These are phyloP conservation scores for Hypoxylon cercidicola DNA, from an alignment of 495 filamentous ascomycete species.

Conservation along the genomic window DNA sequence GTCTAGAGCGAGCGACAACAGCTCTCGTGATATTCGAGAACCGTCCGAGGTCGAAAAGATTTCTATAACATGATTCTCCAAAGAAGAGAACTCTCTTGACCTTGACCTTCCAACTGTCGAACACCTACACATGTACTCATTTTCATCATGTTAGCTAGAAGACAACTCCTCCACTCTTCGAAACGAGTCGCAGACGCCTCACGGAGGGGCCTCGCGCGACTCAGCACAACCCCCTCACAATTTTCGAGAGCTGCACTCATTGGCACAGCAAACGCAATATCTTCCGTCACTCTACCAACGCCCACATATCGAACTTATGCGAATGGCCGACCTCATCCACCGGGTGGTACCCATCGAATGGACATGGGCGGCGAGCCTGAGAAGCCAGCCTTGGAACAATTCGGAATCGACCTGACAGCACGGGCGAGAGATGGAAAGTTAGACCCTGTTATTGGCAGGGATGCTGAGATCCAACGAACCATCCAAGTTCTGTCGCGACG, in stretches of 20 bases:
- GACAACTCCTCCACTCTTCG: constrained; percentile 47
- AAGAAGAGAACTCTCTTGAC: constrained; percentile 31
- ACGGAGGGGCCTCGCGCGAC: constrained; percentile 43
- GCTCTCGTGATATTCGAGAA: constrained; percentile 39
- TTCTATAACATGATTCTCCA: constrained; percentile 13
- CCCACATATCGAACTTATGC: constrained; percentile 69
- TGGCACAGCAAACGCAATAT: constrained; percentile 22
- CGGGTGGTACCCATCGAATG: constrained; percentile 94
- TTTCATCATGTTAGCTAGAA: constrained; percentile 53
- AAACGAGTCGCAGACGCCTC: constrained; percentile 49
- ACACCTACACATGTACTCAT: neutral
- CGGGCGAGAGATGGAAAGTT: constrained; percentile 88
- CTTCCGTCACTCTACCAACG: constrained; percentile 41
- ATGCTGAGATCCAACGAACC: constrained; percentile 89
- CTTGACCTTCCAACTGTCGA: constrained; percentile 4
- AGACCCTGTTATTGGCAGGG: constrained; percentile 94
- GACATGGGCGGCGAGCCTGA: constrained; percentile 81
- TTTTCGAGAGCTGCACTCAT: constrained; percentile 35
- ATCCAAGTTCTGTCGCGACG: constrained; percentile 92
- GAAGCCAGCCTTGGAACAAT: constrained; percentile 89
- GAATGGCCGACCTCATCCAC: constrained; percentile 82
- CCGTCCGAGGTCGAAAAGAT: constrained; percentile 8
- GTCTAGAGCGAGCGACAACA: constrained; percentile 29
- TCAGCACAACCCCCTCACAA: constrained; percentile 41
- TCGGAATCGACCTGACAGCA: constrained; percentile 88